These are phyloP conservation scores for Leccinum uliginosum DNA, from an alignment of 768 basidiomycete genomes.

Conservation along the genomic window DNA sequence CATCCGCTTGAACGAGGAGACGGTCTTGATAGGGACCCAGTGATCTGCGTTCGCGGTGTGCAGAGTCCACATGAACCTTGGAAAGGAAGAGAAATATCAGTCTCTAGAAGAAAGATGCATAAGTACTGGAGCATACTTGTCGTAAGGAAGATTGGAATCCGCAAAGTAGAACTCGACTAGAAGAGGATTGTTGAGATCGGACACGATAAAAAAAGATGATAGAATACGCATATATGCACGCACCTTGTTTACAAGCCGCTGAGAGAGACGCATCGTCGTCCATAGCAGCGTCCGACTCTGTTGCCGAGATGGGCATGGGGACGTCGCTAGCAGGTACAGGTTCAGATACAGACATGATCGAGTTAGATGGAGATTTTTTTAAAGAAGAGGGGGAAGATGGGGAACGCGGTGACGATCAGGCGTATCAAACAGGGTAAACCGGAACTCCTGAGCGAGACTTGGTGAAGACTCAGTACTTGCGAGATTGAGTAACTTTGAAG, in stretches of 20 bases:
- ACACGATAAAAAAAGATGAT: not conserved
- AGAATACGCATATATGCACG: conserved; percentile 25
- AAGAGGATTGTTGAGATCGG: not conserved
- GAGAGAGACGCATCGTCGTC: conserved; percentile 40
- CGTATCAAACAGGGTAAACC: too few species aligned
- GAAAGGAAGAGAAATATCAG: not conserved
- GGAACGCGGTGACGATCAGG: too few species aligned
- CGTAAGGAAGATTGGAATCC: conserved; percentile 91
- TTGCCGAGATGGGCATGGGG: not conserved
- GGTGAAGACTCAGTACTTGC: too few species aligned
- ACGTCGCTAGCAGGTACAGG: conserved; percentile 1
- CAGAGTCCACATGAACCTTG: conserved; percentile 92
- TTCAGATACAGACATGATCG: conserved; percentile 28
- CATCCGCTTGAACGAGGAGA: conserved; percentile 96
- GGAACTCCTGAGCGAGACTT: too few species aligned
- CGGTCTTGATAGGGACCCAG: conserved; percentile 84
- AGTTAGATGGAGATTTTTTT: not conserved
- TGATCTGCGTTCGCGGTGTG: conserved; percentile 78
- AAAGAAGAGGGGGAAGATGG: too few species aligned
- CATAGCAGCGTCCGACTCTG: conserved; percentile 12
- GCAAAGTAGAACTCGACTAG: conserved; percentile 96
- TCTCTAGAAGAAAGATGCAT: not conserved
- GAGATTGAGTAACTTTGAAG: too few species aligned
- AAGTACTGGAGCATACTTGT: conserved; percentile 49
- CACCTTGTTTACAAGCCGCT: conserved; percentile 55